Evolutionary conservation across 2,329 filamentous ascomycete genomes (phyloP), one percentile per base, ranked within the genome.

Genomic region (Apiospora kogelbergensis): DNA sequence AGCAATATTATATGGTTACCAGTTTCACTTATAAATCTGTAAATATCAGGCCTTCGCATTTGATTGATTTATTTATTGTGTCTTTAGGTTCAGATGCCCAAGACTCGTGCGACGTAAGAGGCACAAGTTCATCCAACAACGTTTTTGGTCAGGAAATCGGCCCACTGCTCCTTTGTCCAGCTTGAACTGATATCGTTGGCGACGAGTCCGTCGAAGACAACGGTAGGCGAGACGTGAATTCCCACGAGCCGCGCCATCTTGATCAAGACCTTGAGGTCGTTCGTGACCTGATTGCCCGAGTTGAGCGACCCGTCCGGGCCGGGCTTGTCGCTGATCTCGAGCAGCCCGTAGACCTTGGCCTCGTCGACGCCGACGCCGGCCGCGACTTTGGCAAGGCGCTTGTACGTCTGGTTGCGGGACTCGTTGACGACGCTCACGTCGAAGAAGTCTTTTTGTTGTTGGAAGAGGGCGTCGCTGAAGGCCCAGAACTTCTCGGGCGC

Each of bases 151-250:
- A 97, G 80, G 91, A 92, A 98, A 80, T 94, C 90, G 77, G 91
- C 86, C 95, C 95, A 98, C 81, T 97, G 91, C 69, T 92, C 89
- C 74, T 85, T 85, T 0, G 87, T 91, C 88, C 94, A 98, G 30
- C 90, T 87, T 69, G 92, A 95, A 72, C 90, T 91, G 73, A 97
- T 92, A 66, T 91, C 89, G 72, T 88, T 89, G 76, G 93, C 92
- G 65, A 97, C 90, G 30, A 97, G 88, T 0, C 95, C 94, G 80
- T 98, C 90, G 79, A 97, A 95, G 65, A 97, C 85, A 24, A 95
- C 94, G 0, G 95, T 98, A 1, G 95, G 95, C 53, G 93, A 95
- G 48, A 98, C 93, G 83, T 98, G 95, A 57, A 97, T 89, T 15
- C 95, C 92, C 10, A 93, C 87, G 73, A 96, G 81, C 57, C 95